Base-by-base conservation (phyloP, 2,329 filamentous ascomycete genomes). In the Aphanocladium album region DNA sequence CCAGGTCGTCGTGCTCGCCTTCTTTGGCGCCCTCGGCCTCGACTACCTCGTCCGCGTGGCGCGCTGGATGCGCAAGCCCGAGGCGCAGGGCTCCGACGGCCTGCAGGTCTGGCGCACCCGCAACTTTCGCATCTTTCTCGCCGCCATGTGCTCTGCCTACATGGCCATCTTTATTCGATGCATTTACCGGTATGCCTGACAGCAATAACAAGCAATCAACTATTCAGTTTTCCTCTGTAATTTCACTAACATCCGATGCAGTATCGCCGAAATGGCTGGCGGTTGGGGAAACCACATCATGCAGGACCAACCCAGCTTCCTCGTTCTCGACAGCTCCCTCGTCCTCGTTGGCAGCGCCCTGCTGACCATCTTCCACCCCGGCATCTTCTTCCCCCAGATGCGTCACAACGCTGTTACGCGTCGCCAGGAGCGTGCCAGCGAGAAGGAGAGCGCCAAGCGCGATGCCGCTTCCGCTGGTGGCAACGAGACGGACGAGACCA, bases 271-370 rank as follows among this genome's bases (percentile, higher is more conserved):
- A 69, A 86, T 88, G 83, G 80, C 81, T 2, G 82, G 83, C 27
- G 85, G 85, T 21, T 88, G 84, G 84, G 82, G 81, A 11, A 86
- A 85, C 72, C 68, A 76, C 17, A 82, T 87, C 68, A 87, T 88
- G 83, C 82, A 84, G 65, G 79, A 87, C 70, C 76, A 88, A 73
- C 73, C 76, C 49, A 80, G 79, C 19, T 88, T 87, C 66, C 77
- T 86, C 62, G 78, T 83, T 14, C 77, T 87, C 43, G 85, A 88
- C 66, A 67, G 67, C 63, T 75, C 74, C 60, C 79, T 85, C 70
- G 73, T 85, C 57, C 69, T 83, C 27, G 71, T 85, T 61, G 76
- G 80, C 27, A 77, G 77, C 17, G 67, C 74, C 19, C 73, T 83
- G 21, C 74, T 86, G 39, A 80, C 82, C 6, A 70, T 72, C 25